phyloP scores from a whole-genome alignment of 352 stramenopile genomes.

The Phytophthora palmivora region DNA sequence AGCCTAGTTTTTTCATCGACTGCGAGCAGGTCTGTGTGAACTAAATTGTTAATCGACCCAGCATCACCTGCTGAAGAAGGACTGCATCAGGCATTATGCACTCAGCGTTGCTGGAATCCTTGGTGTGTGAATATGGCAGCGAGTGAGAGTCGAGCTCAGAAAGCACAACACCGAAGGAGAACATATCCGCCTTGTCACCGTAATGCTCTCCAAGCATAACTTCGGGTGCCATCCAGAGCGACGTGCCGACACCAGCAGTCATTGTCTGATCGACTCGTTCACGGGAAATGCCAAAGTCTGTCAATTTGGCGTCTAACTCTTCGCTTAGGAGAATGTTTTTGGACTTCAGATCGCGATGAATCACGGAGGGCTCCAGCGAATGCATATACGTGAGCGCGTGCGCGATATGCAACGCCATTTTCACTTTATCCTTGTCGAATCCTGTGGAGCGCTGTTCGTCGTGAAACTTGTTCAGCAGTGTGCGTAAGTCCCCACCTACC shows the following conservation, averaged over 20 bases:
- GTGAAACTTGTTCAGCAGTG: conserved; percentile 14
- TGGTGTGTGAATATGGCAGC: conserved; percentile 16
- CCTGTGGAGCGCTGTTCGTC: conserved; percentile 14
- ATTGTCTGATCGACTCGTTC: conserved; percentile 26
- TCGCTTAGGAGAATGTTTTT: conserved; percentile 21
- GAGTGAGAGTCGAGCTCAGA: conserved; percentile 20
- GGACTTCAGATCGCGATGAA: conserved; percentile 22
- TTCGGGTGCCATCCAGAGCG: conserved; percentile 22
- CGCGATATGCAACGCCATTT: conserved; percentile 18
- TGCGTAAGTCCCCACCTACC: conserved; percentile 17
- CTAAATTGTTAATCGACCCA: conserved; percentile 16
- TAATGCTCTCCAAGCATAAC: conserved; percentile 27
- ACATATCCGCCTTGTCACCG: conserved; percentile 25
- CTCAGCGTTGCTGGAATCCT: conserved; percentile 18
- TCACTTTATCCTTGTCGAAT: conserved; percentile 15
- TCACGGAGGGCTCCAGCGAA: conserved; percentile 17
- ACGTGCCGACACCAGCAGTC: conserved; percentile 19
- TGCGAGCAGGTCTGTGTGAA: conserved; percentile 23
- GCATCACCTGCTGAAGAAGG: conserved; percentile 24
- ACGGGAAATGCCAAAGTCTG: conserved; percentile 26
- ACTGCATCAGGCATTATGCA: conserved; percentile 25
- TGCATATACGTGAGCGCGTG: no score
- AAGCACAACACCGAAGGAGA: conserved; percentile 27
- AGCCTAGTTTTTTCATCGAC: conserved; percentile 14
- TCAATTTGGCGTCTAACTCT: conserved; percentile 19